Conservation (phyloP, 106 monocot genomes). For the Iris macrosiphon region DNA sequence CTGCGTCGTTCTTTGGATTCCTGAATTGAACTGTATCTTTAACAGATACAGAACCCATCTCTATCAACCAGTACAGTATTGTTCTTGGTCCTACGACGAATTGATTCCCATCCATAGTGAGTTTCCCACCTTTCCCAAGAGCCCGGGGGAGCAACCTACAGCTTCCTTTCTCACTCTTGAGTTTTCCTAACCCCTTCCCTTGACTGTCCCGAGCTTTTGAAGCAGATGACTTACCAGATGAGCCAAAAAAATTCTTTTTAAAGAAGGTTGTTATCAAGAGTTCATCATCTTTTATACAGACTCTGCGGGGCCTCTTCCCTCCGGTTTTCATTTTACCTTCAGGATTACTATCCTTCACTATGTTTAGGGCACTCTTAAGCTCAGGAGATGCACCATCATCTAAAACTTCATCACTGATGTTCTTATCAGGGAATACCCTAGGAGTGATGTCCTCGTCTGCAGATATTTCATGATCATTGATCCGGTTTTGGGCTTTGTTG, state of each 20-base stretch:
- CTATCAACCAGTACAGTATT: slow-evolving; percentile 76
- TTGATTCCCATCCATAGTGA: slow-evolving; percentile 26
- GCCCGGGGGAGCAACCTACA: slow-evolving; percentile 37
- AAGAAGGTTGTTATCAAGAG: slow-evolving; percentile 70
- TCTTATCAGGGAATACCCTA: neutral
- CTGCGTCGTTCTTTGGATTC: slow-evolving; percentile 33
- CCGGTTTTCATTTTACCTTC: slow-evolving; percentile 23
- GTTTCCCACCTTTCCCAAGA: slow-evolving; percentile 37
- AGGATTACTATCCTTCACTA: slow-evolving; percentile 16
- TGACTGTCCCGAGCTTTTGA: slow-evolving; percentile 14
- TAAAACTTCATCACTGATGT: slow-evolving; percentile 4
- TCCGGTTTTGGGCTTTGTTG: neutral
- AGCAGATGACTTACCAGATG: slow-evolving; percentile 21
- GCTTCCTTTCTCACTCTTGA: slow-evolving; percentile 26
- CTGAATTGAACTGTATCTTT: slow-evolving; percentile 54
- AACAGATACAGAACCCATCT: slow-evolving; percentile 47
- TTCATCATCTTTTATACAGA: slow-evolving; percentile 70
- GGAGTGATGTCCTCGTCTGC: slow-evolving; percentile 7
- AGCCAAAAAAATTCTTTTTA: slow-evolving; percentile 49
- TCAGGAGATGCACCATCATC: slow-evolving; percentile 6
- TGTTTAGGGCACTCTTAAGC: slow-evolving; percentile 9
- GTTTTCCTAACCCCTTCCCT: slow-evolving; percentile 29
- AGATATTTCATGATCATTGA: slow-evolving; percentile 13
- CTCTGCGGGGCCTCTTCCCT: slow-evolving; percentile 33
- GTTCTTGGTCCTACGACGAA: slow-evolving; percentile 46